Evolutionary conservation across 768 basidiomycete species (phyloP).

Genomic region (Collybia nuda): DNA sequence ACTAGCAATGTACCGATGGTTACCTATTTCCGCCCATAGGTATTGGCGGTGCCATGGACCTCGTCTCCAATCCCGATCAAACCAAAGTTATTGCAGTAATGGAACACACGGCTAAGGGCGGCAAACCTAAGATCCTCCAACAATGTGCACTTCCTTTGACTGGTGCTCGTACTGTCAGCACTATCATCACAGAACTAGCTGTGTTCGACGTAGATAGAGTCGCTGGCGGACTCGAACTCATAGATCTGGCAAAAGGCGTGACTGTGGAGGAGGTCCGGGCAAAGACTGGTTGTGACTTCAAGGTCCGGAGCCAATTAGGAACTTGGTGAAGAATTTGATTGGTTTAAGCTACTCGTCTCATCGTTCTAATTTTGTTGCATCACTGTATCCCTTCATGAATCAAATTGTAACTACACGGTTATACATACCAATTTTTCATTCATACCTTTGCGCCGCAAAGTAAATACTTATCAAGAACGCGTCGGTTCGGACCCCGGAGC

Average conservation of each 20-base stretch:
- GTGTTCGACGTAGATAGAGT: constrained; percentile 87
- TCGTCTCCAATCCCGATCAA: constrained; percentile 93
- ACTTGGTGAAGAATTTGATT: constrained; percentile 31
- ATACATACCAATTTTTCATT: too few relatives aligned
- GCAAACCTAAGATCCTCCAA: constrained; percentile 83
- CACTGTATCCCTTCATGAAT: too few relatives aligned
- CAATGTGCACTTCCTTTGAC: constrained; percentile 85
- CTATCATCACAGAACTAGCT: constrained; percentile 90
- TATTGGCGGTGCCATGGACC: constrained; percentile 96
- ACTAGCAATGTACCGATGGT: not conserved
- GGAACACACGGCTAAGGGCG: constrained; percentile 91
- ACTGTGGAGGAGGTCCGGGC: constrained; percentile 80
- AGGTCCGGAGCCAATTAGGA: constrained; percentile 51
- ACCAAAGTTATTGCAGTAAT: constrained; percentile 90
- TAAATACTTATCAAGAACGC: too few relatives aligned
- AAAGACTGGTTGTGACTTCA: constrained; percentile 87
- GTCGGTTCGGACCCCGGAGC: too few relatives aligned
- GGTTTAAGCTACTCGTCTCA: too few relatives aligned
- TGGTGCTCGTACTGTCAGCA: constrained; percentile 84
- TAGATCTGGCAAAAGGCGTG: constrained; percentile 83
- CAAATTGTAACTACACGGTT: too few relatives aligned
- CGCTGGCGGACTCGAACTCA: constrained; percentile 70
- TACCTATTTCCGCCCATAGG: constrained; percentile 39
- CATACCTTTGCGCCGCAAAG: not conserved
- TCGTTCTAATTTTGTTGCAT: too few relatives aligned